These are phyloP conservation scores for Lecanicillium sp. DNA, from an alignment of 2,329 filamentous ascomycete species.

Conservation along the genomic window DNA sequence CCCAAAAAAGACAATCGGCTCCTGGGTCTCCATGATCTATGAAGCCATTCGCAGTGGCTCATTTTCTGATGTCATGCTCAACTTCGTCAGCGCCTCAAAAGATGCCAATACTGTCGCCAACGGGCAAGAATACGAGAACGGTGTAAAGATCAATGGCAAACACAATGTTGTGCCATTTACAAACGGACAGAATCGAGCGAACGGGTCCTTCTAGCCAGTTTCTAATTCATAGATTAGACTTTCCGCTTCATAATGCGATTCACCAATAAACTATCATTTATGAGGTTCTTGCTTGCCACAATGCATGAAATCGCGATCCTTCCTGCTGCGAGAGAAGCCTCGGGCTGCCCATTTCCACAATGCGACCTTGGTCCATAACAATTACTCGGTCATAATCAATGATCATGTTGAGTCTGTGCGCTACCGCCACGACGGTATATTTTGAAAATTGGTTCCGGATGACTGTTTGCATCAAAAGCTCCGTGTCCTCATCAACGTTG, in stretches of 20 bases:
- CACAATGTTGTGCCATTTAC: no score
- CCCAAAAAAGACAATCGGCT: background rate
- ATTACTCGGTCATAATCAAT: slow-evolving; percentile 9
- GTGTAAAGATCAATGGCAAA: no score
- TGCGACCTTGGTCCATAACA: slow-evolving; percentile 6
- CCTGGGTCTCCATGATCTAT: background rate
- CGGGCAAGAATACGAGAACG: no score
- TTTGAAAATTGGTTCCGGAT: slow-evolving; percentile 1
- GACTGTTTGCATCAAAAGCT: slow-evolving; percentile 6
- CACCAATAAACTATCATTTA: no score
- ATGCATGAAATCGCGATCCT: background rate
- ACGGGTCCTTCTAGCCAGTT: no score
- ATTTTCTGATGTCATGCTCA: no score
- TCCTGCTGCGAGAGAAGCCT: background rate
- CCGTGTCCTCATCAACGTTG: slow-evolving; percentile 9
- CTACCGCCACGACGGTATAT: slow-evolving; percentile 7
- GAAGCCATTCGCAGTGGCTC: background rate
- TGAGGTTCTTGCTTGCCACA: no score
- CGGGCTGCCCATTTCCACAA: slow-evolving; percentile 1
- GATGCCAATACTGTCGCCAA: no score
- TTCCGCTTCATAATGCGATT: no score
- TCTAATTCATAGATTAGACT: no score
- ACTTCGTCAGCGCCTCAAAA: no score
- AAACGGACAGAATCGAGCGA: no score
- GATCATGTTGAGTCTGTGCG: slow-evolving; percentile 6